Evolutionary conservation across 176 grass and related monocot species (phyloP).

Genomic region (Thinopyrum elongatum): DNA sequence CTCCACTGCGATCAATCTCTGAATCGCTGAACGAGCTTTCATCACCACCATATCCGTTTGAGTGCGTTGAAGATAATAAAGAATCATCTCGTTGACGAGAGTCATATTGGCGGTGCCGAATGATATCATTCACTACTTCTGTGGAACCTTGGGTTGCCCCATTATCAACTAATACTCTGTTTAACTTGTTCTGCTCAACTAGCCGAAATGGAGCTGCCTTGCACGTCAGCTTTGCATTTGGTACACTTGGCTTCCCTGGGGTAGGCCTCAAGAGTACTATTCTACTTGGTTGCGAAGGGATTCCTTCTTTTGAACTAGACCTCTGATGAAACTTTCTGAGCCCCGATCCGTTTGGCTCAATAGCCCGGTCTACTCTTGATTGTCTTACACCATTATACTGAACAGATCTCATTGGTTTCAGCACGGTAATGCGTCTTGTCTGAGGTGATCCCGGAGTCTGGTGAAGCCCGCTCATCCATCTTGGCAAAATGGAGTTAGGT

Average conservation of each 20-base stretch:
- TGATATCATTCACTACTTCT: slow-evolving; percentile 22
- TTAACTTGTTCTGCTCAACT: slow-evolving; percentile 21
- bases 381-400: slow-evolving; percentile 21
- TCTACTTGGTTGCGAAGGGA: slow-evolving; percentile 53
- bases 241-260: slow-evolving; percentile 32
- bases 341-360: slow-evolving; percentile 34
- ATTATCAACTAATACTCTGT: slow-evolving; percentile 13
- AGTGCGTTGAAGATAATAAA: slow-evolving; percentile 66
- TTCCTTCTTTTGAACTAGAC: slow-evolving; percentile 42
- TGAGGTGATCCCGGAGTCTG: slow-evolving; percentile 36
- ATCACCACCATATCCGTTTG: slow-evolving; percentile 81
- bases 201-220: slow-evolving; percentile 32
- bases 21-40: slow-evolving; percentile 78
- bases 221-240: slow-evolving; percentile 37
- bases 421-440: slow-evolving; percentile 65
- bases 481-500: slow-evolving; percentile 53
- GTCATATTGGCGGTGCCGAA: slow-evolving; percentile 23
- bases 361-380: slow-evolving; percentile 8
- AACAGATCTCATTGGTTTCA: slow-evolving; percentile 62
- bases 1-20: slow-evolving; percentile 45
- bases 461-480: slow-evolving; percentile 11
- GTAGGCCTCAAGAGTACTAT: slow-evolving; percentile 92
- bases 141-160: slow-evolving; percentile 7
- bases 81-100: slow-evolving; percentile 58
- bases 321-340: slow-evolving; percentile 27